phyloP scores from a whole-genome alignment of 208 protist genomes.

The Strigomonas culicis region DNA sequence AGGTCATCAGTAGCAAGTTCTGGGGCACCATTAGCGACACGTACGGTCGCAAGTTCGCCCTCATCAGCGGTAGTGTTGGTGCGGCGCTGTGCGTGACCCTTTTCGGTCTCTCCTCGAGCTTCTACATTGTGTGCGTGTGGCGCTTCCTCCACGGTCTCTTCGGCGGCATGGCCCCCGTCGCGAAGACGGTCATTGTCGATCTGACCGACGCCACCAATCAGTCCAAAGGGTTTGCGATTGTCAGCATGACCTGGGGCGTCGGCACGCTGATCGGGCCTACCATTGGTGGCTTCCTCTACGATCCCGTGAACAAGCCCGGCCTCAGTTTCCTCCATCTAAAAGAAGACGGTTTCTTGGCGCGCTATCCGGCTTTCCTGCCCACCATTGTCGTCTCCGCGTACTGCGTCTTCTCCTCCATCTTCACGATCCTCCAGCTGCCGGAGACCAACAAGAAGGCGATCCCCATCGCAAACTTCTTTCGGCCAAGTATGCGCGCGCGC shows the following conservation, averaged over 20 bases:
- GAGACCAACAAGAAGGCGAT: conserved; percentile 37
- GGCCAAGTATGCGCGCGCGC: neutral
- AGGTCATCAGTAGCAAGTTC: conserved; percentile 32
- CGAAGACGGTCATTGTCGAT: conserved; percentile 70
- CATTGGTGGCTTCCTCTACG: conserved; percentile 71
- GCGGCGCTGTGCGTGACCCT: conserved; percentile 26
- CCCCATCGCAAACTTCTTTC: conserved; percentile 10
- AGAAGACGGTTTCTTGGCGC: conserved; percentile 30
- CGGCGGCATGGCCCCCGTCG: conserved; percentile 64
- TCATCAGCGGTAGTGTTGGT: conserved; percentile 29
- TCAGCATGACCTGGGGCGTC: conserved; percentile 86
- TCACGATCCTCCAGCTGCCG: conserved; percentile 34
- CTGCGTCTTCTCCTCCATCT: conserved; percentile 23
- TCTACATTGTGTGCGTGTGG: conserved; percentile 30
- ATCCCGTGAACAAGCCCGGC: conserved; percentile 30
- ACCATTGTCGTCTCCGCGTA: conserved; percentile 41
- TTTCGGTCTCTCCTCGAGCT: conserved; percentile 39
- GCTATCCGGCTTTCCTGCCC: conserved; percentile 47
- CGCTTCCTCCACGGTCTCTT: conserved; percentile 70
- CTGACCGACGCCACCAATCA: conserved; percentile 66
- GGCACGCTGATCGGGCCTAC: conserved; percentile 59
- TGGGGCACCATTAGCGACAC: conserved; percentile 43
- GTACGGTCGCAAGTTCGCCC: conserved; percentile 31
- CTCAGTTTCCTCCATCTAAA: conserved; percentile 16
- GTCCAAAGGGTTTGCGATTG: conserved; percentile 92